Percentiles rank a stretch among this genome's conserved stretches.
These are phyloP conservation scores for Wickerhamiella vanderwaltii DNA, from an alignment of 805 yeast genomes.

Conservation along the genomic window DNA sequence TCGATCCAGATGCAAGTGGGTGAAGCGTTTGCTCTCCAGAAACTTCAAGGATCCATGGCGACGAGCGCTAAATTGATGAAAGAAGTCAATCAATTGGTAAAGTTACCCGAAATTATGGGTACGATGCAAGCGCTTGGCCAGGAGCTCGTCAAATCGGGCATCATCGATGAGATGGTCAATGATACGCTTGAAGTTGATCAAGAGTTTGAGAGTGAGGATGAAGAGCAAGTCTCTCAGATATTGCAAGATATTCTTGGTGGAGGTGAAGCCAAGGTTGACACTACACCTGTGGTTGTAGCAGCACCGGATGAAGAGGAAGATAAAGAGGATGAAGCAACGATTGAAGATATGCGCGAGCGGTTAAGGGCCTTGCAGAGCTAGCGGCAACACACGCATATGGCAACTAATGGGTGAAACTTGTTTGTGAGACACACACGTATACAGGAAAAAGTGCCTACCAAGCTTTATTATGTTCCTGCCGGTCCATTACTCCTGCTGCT, in stretches of 20 bases:
- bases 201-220: conserved; percentile 34
- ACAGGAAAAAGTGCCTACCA: too few species aligned
- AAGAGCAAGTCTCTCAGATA: conserved; percentile 30
- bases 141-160: conserved; percentile 56
- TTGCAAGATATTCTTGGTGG: conserved; percentile 38
- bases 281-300: conserved; percentile 20
- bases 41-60: conserved; percentile 69
- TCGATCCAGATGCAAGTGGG: conserved; percentile 80
- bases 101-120: conserved; percentile 63
- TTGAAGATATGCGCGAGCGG: conserved; percentile 81
- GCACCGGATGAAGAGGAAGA: conserved; percentile 32
- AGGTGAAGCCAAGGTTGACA: conserved; percentile 44
- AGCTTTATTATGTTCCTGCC: too few species aligned
- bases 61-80: conserved; percentile 71
- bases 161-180: conserved; percentile 89
- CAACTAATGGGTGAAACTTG: too few species aligned
- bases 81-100: conserved; percentile 70
- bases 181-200: conserved; percentile 67
- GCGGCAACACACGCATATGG: too few species aligned
- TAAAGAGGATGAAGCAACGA: conserved; percentile 60
- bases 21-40: conserved; percentile 79
- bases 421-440: too few species aligned
- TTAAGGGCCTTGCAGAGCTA: conserved; percentile 59
- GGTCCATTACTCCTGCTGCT: too few species aligned
- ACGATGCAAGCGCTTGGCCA: conserved; percentile 78